Evolutionary conservation across 2,329 filamentous ascomycete genomes (phyloP).

Genomic region (Rosellinia necatrix): DNA sequence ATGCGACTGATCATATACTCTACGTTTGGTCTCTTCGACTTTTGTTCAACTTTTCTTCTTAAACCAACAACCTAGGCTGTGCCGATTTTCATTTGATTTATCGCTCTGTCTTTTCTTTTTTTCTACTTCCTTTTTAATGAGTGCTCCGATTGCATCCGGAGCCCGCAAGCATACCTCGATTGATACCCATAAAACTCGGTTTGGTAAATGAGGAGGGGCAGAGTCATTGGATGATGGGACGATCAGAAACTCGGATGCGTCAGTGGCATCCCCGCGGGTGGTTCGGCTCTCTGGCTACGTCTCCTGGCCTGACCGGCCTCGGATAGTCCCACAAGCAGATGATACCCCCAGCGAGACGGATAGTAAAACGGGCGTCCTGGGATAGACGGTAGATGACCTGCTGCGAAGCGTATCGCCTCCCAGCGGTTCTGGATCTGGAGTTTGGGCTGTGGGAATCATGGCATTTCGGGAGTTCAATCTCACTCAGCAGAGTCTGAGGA

Average conservation of each 20-base stretch:
- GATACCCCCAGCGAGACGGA: slow-evolving; percentile 5
- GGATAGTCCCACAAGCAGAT: slow-evolving; percentile 1
- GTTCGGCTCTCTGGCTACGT: not conserved
- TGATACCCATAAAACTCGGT: slow-evolving; percentile 29
- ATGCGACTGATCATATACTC: not conserved
- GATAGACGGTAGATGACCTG: slow-evolving; percentile 14
- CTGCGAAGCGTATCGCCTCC: slow-evolving; percentile 10
- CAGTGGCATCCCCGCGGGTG: not conserved
- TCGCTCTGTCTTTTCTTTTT: slow-evolving; percentile 2
- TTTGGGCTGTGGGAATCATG: slow-evolving; percentile 11
- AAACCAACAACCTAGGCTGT: slow-evolving; percentile 6
- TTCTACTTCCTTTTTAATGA: slow-evolving; percentile 2
- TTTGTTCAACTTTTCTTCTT: too few relatives aligned
- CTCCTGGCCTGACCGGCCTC: not conserved
- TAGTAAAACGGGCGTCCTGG: slow-evolving; percentile 10
- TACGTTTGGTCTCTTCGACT: not conserved
- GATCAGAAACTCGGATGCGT: not conserved
- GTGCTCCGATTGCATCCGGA: slow-evolving; percentile 15
- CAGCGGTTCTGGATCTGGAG: slow-evolving; percentile 7
- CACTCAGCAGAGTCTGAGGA: not conserved
- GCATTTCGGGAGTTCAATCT: not conserved
- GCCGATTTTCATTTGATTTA: slow-evolving; percentile 9
- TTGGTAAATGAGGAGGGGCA: slow-evolving; percentile 12
- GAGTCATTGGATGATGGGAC: slow-evolving; percentile 7
- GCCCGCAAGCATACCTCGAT: slow-evolving; percentile 22